phyloP scores from a whole-genome alignment of 305 asterid species.

The Striga hermonthica region DNA sequence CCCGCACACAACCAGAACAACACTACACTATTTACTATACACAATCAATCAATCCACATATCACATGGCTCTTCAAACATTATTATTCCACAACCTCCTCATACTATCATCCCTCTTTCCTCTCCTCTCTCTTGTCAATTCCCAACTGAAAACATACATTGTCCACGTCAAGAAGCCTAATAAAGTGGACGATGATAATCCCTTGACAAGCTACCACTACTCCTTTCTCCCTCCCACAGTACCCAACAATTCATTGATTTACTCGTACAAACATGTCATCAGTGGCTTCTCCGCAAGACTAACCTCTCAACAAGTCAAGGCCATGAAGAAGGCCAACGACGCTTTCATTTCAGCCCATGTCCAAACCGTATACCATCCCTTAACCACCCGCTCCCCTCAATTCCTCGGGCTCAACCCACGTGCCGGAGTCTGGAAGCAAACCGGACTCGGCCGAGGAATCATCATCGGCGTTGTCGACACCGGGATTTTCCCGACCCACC shows the following conservation, averaged over 20 bases:
- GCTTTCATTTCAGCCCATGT: slow-evolving; percentile 35
- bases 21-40: too few species aligned
- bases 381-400: slow-evolving; percentile 33
- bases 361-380: slow-evolving; percentile 25
- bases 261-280: slow-evolving; percentile 33
- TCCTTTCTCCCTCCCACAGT: slow-evolving; percentile 25
- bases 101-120: slow-evolving; percentile 8
- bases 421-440: background rate
- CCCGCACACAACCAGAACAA: too few species aligned
- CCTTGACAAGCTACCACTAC: slow-evolving; percentile 21
- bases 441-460: background rate
- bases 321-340: slow-evolving; percentile 28
- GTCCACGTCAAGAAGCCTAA: slow-evolving; percentile 32
- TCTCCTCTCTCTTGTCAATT: slow-evolving; percentile 13
- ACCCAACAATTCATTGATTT: slow-evolving; percentile 3
- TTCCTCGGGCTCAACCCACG: background rate
- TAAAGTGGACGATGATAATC: background rate
- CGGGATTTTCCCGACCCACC: slow-evolving; percentile 32
- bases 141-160: slow-evolving; percentile 29
- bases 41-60: too few species aligned
- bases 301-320: slow-evolving; percentile 23
- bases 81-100: slow-evolving; percentile 4
- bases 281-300: slow-evolving; percentile 39
- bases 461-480: slow-evolving; percentile 29
- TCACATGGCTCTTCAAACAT: slow-evolving; percentile 17